phyloP scores from a whole-genome alignment of 202 grass and related monocot species.

The Carex arenaria region DNA sequence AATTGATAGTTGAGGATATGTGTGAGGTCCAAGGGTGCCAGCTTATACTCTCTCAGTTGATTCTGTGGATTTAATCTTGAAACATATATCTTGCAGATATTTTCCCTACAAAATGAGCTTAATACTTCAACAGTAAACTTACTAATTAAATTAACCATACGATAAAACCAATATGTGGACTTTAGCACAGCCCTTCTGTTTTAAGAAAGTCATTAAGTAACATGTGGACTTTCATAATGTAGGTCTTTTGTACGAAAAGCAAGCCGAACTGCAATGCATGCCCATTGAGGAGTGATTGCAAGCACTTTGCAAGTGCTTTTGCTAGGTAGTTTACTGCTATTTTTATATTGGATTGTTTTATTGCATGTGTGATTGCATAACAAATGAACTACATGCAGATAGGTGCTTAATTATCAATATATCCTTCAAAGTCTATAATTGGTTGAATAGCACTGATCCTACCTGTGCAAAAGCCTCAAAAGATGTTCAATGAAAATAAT shows the following conservation, averaged over 20 bases:
- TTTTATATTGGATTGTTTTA: neutral
- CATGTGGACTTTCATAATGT: constrained; percentile 11
- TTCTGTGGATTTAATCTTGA: neutral
- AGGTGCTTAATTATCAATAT: neutral
- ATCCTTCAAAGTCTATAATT: neutral
- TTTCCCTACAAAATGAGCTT: neutral
- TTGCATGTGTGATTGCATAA: neutral
- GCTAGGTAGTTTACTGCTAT: constrained; percentile 58
- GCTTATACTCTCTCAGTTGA: neutral
- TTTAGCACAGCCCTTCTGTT: neutral
- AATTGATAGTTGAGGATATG: neutral
- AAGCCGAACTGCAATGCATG: constrained; percentile 97
- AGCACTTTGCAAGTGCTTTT: constrained; percentile 95
- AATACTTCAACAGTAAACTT: neutral
- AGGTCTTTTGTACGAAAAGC: constrained; percentile 99
- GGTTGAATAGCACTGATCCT: neutral
- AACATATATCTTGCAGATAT: neutral
- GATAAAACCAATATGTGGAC: neutral
- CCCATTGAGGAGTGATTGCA: constrained; percentile 89
- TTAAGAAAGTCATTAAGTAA: neutral
- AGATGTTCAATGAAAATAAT: neutral
- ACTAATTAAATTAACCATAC: neutral
- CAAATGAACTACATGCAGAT: neutral
- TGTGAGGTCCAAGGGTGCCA: neutral
- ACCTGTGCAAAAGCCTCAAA: neutral